Evolutionary conservation across 257 asterid species (phyloP), one percentile per base, ranked within the genome.

Genomic region (Ehretia macrophylla): DNA sequence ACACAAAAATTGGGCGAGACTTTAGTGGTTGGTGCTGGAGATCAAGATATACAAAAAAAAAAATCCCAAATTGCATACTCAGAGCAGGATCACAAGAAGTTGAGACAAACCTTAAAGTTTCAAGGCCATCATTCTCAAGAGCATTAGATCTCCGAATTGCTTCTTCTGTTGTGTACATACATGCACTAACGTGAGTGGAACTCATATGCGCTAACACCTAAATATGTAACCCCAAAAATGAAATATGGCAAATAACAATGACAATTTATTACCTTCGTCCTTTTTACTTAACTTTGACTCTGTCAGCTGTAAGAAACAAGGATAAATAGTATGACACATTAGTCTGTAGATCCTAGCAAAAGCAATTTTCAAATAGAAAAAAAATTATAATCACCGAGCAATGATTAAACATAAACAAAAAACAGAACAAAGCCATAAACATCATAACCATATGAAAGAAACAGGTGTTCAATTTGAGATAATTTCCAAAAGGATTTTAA

Each of bases 101-200:
- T 11, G 32, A 51, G 61, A 70, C 77, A 67, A 68, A 90, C 98
- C 96, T 92, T 72, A 88, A 79, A 55, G 75, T 60, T 14, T 61
- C 76, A 35, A 81, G 50, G 63, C 82, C 97, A 75, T 92, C 97
- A 55, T 69, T 70, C 83, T 88, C 91, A 78, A 84, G 60, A 37
- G 95, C 96, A 11, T 77, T 23, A 49, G 95, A 79, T 75, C 99
- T 84, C 76, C 91, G 77, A 66, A 83, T 75, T 66, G 85, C 97
- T 73, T 86, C 97, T 70, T 86, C 99, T 90, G 88, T 73, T 61
- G 72, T 56, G 21, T 14, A 21, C 56, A 60, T 49, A 69, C 21
- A 58, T 48, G 62, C 53, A 62, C 58, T 20, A 57, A 17, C 32
- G 52, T 52, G 18, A 16, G 14, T 51, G 11, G 1, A 23, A 49